Conservation (phyloP, 2,329 filamentous ascomycete species). For the Xylaria hypoxylon region DNA sequence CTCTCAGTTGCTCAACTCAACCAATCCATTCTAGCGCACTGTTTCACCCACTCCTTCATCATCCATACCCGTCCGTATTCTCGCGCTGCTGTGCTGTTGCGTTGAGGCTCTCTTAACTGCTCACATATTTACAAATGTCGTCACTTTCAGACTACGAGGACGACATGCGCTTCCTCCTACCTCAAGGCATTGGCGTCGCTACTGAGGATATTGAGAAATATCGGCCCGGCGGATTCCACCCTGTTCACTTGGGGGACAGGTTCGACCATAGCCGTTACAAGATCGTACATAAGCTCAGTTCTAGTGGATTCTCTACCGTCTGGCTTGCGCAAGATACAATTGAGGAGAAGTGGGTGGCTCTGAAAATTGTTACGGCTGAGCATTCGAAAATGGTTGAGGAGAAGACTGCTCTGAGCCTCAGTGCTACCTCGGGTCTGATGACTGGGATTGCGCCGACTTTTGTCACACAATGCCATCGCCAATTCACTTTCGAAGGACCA, state of each 20-base stretch:
- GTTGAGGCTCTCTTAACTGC: too few relatives aligned
- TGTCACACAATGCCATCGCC: too few relatives aligned
- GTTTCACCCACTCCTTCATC: too few relatives aligned
- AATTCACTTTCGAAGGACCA: slow-evolving; percentile 42
- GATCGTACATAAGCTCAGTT: not conserved
- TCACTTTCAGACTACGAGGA: too few relatives aligned
- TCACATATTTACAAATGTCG: too few relatives aligned
- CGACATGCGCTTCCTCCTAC: slow-evolving; percentile 6
- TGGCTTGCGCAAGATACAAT: not conserved
- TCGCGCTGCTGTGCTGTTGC: too few relatives aligned
- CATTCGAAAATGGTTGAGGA: too few relatives aligned
- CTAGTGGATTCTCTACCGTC: not conserved
- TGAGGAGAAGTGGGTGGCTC: not conserved
- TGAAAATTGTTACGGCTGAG: not conserved
- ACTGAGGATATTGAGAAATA: slow-evolving; percentile 1
- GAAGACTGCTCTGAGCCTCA: too few relatives aligned
- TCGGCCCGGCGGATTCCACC: not conserved
- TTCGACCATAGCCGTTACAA: not conserved
- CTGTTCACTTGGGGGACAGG: not conserved
- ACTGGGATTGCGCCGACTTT: not conserved
- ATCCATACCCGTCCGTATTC: too few relatives aligned
- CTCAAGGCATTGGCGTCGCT: not conserved
- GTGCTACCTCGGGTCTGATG: too few relatives aligned
- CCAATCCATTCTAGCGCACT: too few relatives aligned
- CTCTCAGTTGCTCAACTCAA: too few relatives aligned